phyloP scores from a whole-genome alignment of 495 filamentous ascomycete genomes.

The Podospora pseudoanserina region DNA sequence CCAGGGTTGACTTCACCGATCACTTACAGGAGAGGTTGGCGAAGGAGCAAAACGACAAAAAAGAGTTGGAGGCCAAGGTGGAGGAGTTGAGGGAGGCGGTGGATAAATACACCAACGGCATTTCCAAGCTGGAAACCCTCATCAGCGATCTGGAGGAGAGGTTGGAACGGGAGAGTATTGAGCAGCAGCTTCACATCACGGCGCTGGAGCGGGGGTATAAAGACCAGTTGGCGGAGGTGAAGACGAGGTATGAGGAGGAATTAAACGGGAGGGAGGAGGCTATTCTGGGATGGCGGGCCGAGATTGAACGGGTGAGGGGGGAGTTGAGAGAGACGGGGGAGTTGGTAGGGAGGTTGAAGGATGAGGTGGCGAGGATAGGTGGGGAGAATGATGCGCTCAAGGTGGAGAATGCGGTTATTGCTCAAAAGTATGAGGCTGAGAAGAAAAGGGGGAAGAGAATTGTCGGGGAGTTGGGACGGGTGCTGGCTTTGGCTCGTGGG shows the following conservation, averaged over 20 bases:
- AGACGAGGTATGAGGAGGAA: background rate
- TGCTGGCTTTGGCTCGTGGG: conserved; percentile 21
- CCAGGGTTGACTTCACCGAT: background rate
- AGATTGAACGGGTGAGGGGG: conserved; percentile 28
- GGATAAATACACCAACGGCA: background rate
- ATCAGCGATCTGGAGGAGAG: background rate
- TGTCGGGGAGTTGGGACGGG: conserved; percentile 37
- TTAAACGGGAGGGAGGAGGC: background rate
- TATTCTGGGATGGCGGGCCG: conserved; percentile 25
- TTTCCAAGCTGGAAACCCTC: background rate
- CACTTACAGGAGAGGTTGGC: background rate
- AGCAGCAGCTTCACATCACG: no score
- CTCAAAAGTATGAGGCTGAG: conserved; percentile 46
- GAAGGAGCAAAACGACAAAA: background rate
- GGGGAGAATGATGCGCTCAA: conserved; percentile 34
- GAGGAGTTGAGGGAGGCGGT: background rate
- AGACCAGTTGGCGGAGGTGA: background rate
- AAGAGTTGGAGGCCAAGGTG: background rate
- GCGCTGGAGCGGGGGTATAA: background rate
- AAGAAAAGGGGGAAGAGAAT: conserved; percentile 48
- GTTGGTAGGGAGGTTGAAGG: conserved; percentile 23
- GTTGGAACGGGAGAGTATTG: no score
- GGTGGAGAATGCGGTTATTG: conserved; percentile 42
- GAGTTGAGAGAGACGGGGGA: background rate
- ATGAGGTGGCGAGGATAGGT: conserved; percentile 30